These are phyloP conservation scores for Lentinula sp. DNA, from an alignment of 768 basidiomycete genomes.

Conservation along the genomic window DNA sequence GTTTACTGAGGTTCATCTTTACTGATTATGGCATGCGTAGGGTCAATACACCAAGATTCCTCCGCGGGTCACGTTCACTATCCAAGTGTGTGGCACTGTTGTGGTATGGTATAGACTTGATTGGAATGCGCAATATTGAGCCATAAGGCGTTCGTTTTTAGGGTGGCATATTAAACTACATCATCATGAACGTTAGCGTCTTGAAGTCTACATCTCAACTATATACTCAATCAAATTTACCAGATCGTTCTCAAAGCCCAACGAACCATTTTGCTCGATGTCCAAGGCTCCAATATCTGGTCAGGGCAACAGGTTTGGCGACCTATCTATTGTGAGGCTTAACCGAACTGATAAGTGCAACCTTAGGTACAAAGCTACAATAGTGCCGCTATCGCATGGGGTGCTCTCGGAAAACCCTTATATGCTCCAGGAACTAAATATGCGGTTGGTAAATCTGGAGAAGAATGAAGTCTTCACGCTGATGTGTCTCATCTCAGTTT, in stretches of 20 bases:
- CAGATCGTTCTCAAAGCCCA: constrained; percentile 25
- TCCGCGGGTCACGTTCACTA: constrained; percentile 49
- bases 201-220: constrained; percentile 16
- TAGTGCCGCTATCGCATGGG: constrained; percentile 48
- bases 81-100: constrained; percentile 48
- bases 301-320: constrained; percentile 42
- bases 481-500: constrained; percentile 21
- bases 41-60: constrained; percentile 48
- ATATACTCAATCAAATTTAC: background rate
- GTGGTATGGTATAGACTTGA: constrained; percentile 24
- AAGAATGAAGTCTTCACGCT: background rate
- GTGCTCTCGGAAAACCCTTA: constrained; percentile 42
- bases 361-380: constrained; percentile 41
- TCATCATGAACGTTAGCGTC: constrained; percentile 37
- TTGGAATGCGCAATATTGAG: too few species aligned
- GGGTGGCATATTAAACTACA: constrained; percentile 44
- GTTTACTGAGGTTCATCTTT: background rate
- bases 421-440: constrained; percentile 39
- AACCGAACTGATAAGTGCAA: background rate
- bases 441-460: constrained; percentile 23
- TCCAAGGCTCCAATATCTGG: constrained; percentile 49
- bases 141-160: background rate
- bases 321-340: background rate
- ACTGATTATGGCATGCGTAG: constrained; percentile 2
- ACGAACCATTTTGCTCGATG: constrained; percentile 31